These are phyloP conservation scores for Aeschynomene evenia DNA, from an alignment of 306 rosid genomes.

Conservation along the genomic window DNA sequence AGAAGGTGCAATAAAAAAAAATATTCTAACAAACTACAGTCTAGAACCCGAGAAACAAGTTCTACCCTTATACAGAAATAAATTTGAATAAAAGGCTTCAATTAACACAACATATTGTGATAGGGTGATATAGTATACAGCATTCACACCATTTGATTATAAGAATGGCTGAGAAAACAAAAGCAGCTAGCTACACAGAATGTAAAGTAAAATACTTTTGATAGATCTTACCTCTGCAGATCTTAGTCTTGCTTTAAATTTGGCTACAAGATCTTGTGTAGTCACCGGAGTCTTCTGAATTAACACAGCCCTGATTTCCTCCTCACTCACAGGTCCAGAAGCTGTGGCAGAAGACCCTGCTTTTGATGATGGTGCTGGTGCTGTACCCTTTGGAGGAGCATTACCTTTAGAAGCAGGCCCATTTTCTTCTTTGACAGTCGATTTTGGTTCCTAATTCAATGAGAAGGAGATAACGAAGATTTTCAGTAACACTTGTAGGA, in stretches of 20 bases:
- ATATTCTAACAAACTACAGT: neutral
- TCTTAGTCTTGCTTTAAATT: conserved; percentile 68
- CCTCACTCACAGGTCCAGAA: conserved; percentile 75
- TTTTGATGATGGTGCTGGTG: conserved; percentile 40
- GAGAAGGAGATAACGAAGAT: conserved; percentile 9
- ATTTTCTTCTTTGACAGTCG: conserved; percentile 54
- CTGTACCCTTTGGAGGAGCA: conserved; percentile 47
- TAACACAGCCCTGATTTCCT: conserved; percentile 79
- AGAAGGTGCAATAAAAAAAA: neutral
- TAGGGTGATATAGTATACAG: neutral
- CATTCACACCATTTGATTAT: neutral
- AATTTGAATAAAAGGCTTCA: neutral
- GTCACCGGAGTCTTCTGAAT: conserved; percentile 73
- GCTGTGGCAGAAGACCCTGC: conserved; percentile 35
- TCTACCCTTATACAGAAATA: neutral
- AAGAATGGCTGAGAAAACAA: neutral
- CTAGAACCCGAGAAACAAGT: neutral
- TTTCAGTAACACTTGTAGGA: neutral
- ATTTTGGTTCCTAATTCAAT: conserved; percentile 56
- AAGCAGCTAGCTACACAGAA: neutral
- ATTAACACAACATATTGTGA: neutral
- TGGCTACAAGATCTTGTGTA: conserved; percentile 81
- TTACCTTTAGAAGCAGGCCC: conserved; percentile 47
- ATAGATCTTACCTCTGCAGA: conserved; percentile 50
- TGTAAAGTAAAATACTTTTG: neutral